Base-by-base conservation (phyloP, 2,329 filamentous ascomycete species). In the Fusarium keratoplasticum region DNA sequence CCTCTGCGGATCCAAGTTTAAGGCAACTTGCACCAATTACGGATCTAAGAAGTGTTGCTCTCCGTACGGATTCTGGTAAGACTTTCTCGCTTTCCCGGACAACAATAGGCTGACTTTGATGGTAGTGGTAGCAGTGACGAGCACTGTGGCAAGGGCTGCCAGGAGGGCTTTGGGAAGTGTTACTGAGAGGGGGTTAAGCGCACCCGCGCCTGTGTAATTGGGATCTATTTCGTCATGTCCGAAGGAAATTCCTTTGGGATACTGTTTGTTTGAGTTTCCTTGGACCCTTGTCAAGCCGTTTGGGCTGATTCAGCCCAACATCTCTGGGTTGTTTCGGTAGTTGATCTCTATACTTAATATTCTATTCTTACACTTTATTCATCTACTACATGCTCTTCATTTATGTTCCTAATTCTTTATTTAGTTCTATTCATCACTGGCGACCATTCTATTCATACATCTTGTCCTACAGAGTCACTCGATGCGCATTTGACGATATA, bases 41-140 rank as follows among this genome's bases (percentile, higher is more conserved):
- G 78, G 81, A 2, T 54, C 72, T 14, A 83, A 80, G 69, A 78
- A 58, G n/a, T 84, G 83, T 71, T 84, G 83, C 60, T 84, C 83
- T 1, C 66, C 69, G 20, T 80, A 76, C 58, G 82, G 82, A 3
- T 83, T 70, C 70, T 84, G 82, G 82, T 83, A 69, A 76, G 82
- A 67, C 52, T 4, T 0, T 8, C 31, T 20, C 27, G 27, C 33
- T 1, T 16, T 6, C 29, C 16, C 8, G 18, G 25, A 54, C 10
- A 33, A 29, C 11, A 59, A 55, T 38, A 10, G 35, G 55, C 60
- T 76, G 16, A 66, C 68, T 63, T n/a, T 38, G 47, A 18, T 65
- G 10, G 36, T 27, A 83, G 82, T 44, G 81, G 82, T 7, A 80
- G 70, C 60, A 72, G 69, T 16, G 68, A 38, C 16, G 27, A 60